phyloP scores from a whole-genome alignment of 2,329 filamentous ascomycete genomes.

The Diplocarpon mali region DNA sequence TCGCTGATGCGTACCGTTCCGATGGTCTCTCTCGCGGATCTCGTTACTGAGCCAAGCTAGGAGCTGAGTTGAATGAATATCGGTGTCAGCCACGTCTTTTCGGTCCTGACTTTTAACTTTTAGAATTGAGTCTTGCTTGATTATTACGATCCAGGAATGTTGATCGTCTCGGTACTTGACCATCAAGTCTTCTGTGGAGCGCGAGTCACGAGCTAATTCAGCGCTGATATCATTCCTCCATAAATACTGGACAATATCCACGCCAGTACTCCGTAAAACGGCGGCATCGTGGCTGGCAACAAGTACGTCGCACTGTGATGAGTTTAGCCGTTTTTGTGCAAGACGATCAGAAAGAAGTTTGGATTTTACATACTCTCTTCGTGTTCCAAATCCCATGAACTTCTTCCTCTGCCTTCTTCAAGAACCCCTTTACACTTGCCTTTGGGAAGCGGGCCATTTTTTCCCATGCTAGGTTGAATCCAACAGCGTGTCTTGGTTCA shows the following conservation, averaged over 20 bases:
- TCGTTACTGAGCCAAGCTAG: conserved; percentile 72
- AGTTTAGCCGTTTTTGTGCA: not conserved
- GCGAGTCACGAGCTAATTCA: conserved; percentile 71
- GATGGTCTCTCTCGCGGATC: conserved; percentile 65
- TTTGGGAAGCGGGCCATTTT: conserved; percentile 45
- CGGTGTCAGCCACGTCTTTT: conserved; percentile 64
- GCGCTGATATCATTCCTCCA: conserved; percentile 81
- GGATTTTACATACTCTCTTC: conserved; percentile 44
- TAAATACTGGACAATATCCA: conserved; percentile 66
- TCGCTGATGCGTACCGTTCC: conserved; percentile 38
- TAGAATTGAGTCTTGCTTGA: conserved; percentile 66
- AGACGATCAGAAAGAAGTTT: not conserved
- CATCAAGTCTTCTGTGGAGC: conserved; percentile 69
- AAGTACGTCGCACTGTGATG: conserved; percentile 66
- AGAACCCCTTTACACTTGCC: conserved; percentile 41
- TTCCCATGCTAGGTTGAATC: conserved; percentile 86
- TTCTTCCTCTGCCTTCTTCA: conserved; percentile 63
- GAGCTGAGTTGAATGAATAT: conserved; percentile 63
- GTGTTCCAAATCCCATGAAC: conserved; percentile 45
- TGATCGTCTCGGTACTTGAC: conserved; percentile 65
- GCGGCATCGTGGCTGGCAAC: conserved; percentile 77
- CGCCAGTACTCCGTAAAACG: conserved; percentile 62
- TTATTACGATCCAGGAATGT: conserved; percentile 79
- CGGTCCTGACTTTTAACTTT: conserved; percentile 71
- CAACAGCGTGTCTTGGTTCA: conserved; percentile 70